phyloP scores from a whole-genome alignment of 164 flowering plant species.

The Malania oleifera region DNA sequence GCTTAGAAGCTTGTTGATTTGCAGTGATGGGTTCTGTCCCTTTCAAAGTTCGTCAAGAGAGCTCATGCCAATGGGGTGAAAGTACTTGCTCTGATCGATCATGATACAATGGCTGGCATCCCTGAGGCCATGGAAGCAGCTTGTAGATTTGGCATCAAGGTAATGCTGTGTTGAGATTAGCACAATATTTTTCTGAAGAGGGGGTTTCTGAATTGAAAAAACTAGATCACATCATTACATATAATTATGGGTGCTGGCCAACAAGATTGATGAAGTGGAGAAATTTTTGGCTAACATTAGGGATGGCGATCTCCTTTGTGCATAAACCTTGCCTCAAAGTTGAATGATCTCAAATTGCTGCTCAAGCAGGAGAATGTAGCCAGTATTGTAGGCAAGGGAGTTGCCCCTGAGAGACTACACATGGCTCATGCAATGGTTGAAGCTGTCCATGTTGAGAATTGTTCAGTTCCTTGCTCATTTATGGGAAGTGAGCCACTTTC shows the following conservation, averaged over 20 bases:
- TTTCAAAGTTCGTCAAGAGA: too few species aligned
- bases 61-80: too few species aligned
- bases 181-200: conserved; percentile 62
- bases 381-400: conserved; percentile 83
- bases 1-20: too few species aligned
- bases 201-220: conserved; percentile 58
- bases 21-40: too few species aligned
- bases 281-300: conserved; percentile 62
- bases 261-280: conserved; percentile 52
- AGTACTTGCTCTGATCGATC: conserved; percentile 89
- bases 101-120: conserved; percentile 90
- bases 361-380: conserved; percentile 79
- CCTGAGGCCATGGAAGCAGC: conserved; percentile 91
- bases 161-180: conserved; percentile 97
- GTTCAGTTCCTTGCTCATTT: conserved; percentile 13
- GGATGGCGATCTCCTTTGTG: conserved; percentile 78
- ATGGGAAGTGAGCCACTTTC: conserved; percentile 83
- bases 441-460: conserved; percentile 86
- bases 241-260: conserved; percentile 87
- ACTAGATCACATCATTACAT: conserved; percentile 91
- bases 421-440: conserved; percentile 95
- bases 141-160: conserved; percentile 64
- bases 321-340: conserved; percentile 68
- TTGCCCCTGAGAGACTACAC: conserved; percentile 93
- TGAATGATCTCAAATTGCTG: conserved; percentile 73